Base-by-base conservation (phyloP, 371 early-diverging fungal species). In the Zopfochytrium polystomum region DNA sequence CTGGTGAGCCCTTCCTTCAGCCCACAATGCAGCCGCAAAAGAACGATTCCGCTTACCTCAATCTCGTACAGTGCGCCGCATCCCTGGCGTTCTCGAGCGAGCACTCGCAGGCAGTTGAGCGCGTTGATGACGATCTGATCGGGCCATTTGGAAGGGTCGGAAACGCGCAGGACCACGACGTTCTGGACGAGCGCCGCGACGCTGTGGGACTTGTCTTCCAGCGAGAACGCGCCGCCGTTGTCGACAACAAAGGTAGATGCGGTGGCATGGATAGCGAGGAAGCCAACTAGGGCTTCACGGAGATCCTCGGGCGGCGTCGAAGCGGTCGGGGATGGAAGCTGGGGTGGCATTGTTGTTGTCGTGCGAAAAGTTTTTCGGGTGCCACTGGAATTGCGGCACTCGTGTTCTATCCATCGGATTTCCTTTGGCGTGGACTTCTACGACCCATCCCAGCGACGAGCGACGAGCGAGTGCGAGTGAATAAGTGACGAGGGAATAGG, bases 131-230 rank as follows among this genome's bases (percentile, higher is more conserved):
- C 5, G 7, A 11, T 52, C 22, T 22, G 7, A 1, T 29, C 25
- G 22, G 15, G 30, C 6, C 20, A n/a, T 26, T 9, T 25, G 29
- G 22, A 26, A 23, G 25, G 13, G 3, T 56, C 57, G 46, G 15
- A 13, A 11, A 45, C 45, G 27, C 20, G 29, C 22, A 9, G 11
- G 15, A 9, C n/a, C 5, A 7, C 15, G 20, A n/a, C 4, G 15
- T 38, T 42, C n/a, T 55, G 23, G 15, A 50, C 51, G 13, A 60
- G 60, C 13, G 60, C 60, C 9, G 23, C 5, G 20, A 60, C 60
- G 22, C 52, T 52, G 9, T 60, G 52, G 5, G 7, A 11, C 2
- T 60, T 60, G 43, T 35, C 43, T 44, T 7, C 2, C 15, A 52
- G 4, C 6, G 33, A 9, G 32, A 60, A 52, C 42, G 23, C n/a